A percentile compares a stretch with the other conserved stretches of the same genome.
phyloP scores from a whole-genome alignment of 2,329 filamentous ascomycete genomes.

The Claviceps spartinae region DNA sequence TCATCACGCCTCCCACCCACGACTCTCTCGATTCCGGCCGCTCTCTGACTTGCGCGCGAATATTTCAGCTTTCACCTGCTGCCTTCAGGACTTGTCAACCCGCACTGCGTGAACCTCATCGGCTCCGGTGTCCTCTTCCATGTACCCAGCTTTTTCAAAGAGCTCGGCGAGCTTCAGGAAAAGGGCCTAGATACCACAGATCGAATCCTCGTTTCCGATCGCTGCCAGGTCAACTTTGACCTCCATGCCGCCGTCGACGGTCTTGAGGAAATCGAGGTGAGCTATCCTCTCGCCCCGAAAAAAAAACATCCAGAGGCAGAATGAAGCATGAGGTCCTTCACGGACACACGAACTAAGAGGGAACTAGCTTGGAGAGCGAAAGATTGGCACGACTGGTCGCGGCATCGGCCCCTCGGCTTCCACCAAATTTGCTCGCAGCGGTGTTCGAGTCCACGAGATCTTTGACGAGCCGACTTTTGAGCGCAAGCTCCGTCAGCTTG shows the following conservation, averaged over 20 bases:
- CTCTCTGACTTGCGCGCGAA: conserved; percentile 2
- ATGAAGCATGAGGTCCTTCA: background rate
- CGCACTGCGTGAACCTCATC: conserved; percentile 56
- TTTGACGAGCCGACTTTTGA: conserved; percentile 56
- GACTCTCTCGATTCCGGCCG: background rate
- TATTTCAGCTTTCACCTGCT: conserved; percentile 43
- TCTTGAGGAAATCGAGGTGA: conserved; percentile 45
- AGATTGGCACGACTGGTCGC: conserved; percentile 24
- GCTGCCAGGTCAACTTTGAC: conserved; percentile 50
- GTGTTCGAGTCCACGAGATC: conserved; percentile 53
- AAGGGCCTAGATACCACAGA: conserved; percentile 18
- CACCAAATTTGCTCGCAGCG: conserved; percentile 33
- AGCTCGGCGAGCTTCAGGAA: conserved; percentile 25
- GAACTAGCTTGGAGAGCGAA: conserved; percentile 7
- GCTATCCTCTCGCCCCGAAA: conserved; percentile 11
- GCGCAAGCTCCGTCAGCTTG: conserved; percentile 47
- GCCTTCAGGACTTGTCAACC: conserved; percentile 59
- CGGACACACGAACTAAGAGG: background rate
- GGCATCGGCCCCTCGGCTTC: conserved; percentile 14
- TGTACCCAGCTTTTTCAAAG: conserved; percentile 28
- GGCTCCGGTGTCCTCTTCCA: conserved; percentile 57
- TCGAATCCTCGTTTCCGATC: conserved; percentile 48
- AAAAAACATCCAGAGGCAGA: background rate
- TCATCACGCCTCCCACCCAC: conserved; percentile 1
- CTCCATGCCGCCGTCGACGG: conserved; percentile 56